Conservation (phyloP, 148 eudicot species). For the Camellia granthamiana region DNA sequence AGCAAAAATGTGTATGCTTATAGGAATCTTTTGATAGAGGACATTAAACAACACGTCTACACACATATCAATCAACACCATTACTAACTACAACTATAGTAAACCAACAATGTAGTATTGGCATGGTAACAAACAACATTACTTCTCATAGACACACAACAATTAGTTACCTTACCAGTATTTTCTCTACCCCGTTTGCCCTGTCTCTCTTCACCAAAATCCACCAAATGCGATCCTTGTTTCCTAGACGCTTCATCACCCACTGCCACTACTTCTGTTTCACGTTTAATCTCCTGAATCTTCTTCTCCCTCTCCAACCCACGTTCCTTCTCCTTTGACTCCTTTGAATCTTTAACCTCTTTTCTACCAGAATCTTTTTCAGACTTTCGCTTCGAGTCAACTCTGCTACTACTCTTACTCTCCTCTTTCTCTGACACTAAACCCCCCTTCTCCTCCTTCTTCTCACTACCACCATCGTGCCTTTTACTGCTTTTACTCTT, state of each 20-base stretch:
- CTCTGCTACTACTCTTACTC: conserved; percentile 46
- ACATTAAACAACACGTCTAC: not conserved
- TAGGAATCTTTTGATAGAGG: not conserved
- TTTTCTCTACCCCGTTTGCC: conserved; percentile 52
- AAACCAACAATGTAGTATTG: conserved; percentile 5
- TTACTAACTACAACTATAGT: not conserved
- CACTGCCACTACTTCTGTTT: conserved; percentile 27
- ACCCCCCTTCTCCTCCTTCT: conserved; percentile 30
- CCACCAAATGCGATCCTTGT: conserved; percentile 22
- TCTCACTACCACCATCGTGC: conserved; percentile 36
- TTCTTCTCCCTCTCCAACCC: conserved; percentile 54
- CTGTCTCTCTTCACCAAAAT: conserved; percentile 39
- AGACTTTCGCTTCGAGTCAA: conserved; percentile 61
- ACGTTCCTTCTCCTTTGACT: conserved; percentile 54
- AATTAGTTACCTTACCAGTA: conserved; percentile 67
- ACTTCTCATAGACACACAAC: conserved; percentile 3
- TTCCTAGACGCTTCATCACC: conserved; percentile 18
- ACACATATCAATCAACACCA: not conserved
- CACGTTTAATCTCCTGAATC: conserved; percentile 39
- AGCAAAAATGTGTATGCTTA: not conserved
- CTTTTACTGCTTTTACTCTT: conserved; percentile 59
- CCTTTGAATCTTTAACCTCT: conserved; percentile 51
- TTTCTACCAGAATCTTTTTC: conserved; percentile 53
- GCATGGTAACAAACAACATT: not conserved
- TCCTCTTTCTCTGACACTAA: conserved; percentile 42